Evolutionary conservation across 352 stramenopile genomes (phyloP).

Genomic region (Hyaloperonospora brassicae): DNA sequence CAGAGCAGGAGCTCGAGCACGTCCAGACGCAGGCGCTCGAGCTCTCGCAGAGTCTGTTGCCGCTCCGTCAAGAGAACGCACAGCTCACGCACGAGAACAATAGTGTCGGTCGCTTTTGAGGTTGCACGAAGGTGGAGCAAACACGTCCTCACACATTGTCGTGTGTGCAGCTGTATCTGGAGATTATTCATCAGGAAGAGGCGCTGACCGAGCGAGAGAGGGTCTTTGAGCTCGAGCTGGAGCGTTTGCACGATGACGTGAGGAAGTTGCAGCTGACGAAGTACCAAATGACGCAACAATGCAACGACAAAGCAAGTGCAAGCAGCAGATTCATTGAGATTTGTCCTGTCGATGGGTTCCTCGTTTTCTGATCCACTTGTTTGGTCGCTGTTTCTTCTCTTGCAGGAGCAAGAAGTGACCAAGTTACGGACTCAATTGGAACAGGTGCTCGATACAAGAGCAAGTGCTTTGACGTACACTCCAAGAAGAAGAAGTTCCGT

Average conservation of each 20-base stretch:
- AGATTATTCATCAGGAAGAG: constrained; percentile 80
- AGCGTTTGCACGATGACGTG: constrained; percentile 64
- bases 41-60: constrained; percentile 56
- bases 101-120: constrained; percentile 38
- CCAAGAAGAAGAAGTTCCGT: constrained; percentile 24
- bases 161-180: constrained; percentile 45
- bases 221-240: constrained; percentile 49
- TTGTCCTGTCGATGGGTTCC: too few species aligned
- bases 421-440: constrained; percentile 67
- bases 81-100: constrained; percentile 71
- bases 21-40: constrained; percentile 52
- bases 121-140: constrained; percentile 2
- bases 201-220: constrained; percentile 57
- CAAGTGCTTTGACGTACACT: constrained; percentile 20
- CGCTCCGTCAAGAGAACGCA: constrained; percentile 71
- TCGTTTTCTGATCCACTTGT: too few species aligned
- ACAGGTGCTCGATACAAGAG: constrained; percentile 33
- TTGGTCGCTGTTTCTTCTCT: too few species aligned
- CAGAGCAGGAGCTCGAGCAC: constrained; percentile 44
- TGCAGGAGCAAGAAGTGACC: constrained; percentile 49
- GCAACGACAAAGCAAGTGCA: too few species aligned
- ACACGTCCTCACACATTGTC: neutral
- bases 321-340: too few species aligned
- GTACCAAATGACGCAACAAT: constrained; percentile 43
- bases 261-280: constrained; percentile 67